Base-by-base conservation (phyloP, 2,329 filamentous ascomycete species). In the Pyrenophora graminea region DNA sequence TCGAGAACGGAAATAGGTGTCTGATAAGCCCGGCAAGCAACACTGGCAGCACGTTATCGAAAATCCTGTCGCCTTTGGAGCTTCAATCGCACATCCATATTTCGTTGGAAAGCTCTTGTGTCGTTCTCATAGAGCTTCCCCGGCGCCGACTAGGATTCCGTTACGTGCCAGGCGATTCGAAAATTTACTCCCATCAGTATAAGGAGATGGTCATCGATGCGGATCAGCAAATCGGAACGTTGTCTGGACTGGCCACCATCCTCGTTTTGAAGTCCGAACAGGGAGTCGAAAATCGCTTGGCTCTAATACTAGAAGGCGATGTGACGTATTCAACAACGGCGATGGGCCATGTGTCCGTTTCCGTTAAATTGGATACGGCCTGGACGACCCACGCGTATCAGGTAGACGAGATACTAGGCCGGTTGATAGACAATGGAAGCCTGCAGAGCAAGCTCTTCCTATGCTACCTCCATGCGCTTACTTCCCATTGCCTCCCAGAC, bases 401-500 rank as follows among this genome's bases (percentile, higher is more conserved):
- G 0, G 62, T 88, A 0, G 80, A 87, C 51, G 39, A 56, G 0
- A 66, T 67, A 1, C 75, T 88, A 0, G 77, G 82, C 0, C 71
- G 78, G 2, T 60, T 88, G 0, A 53, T 74, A 0, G 80, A 82
- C 15, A 81, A 78, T 53, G 79, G 78, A 0, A 79, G 70, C 10
- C 39, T 85, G 0, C 74, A 78, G 9, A 82, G 80, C 63, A 82
- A 80, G 44, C 68, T 88, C 0, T 75, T 78, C 15, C 68, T 83
- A 0, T 71, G 51, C 7, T 80, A 80, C 23, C 64, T 86, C 0
- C 82, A 86, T 53, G 82, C 79, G 0, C 48, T 84, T 0, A 86
- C 83, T 0, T 80, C 82, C 0, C 75, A 76, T 45, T 81, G 75
- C 23, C 64, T 83, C 0, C 77, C 78, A 0, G 82, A 85, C 56